Base-by-base conservation (phyloP, 495 filamentous ascomycete species). In the Xylaria acuta region DNA sequence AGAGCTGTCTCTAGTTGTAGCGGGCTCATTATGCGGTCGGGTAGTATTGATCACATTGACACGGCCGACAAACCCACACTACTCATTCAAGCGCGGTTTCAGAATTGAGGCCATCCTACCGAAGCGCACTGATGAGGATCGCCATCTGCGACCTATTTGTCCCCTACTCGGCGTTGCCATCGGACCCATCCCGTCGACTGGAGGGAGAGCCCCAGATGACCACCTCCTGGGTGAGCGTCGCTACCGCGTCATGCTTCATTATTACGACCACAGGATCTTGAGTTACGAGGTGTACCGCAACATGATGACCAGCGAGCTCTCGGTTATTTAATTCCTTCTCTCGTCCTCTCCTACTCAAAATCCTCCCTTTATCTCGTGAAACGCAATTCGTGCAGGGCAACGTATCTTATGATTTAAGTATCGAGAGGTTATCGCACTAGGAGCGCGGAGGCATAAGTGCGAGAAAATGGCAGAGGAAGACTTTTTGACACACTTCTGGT, bases 231-330 rank as follows among this genome's bases (percentile, higher is more conserved):
- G 85, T 80, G 83, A 80, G 82, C 75, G 80, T 77, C 82, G 87
- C 56, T 97, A 92, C 80, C 83, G 95, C 36, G 74, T 98, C 49
- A 82, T 97, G 70, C 80, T 97, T 75, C 87, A 90, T 38, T 98
- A 92, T 81, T 83, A 85, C 73, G 89, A 97, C 80, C 90, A 93
- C 72, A 89, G 88, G 0, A 86, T 98, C 20, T 81, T 97, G 78
- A 92, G 88, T 76, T 98, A 98, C 81, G 92, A 97, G 76, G 82
- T 98, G 32, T 78, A 80, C 32, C 75, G 82, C 27, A 76, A 77
- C 47, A 56, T 72, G 36, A 64, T 9, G 74, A 67, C 63, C 59
- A 53, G 59, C 59, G 51, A 47, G 32, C 59, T 71, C 69, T 71
- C 59, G 18, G 25, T 71, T n/a, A 64, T 67, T 27, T 49, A n/a